Evolutionary conservation across 495 filamentous ascomycete species (phyloP), one percentile per base, ranked within the genome.

Genomic region (Neurospora sp.): DNA sequence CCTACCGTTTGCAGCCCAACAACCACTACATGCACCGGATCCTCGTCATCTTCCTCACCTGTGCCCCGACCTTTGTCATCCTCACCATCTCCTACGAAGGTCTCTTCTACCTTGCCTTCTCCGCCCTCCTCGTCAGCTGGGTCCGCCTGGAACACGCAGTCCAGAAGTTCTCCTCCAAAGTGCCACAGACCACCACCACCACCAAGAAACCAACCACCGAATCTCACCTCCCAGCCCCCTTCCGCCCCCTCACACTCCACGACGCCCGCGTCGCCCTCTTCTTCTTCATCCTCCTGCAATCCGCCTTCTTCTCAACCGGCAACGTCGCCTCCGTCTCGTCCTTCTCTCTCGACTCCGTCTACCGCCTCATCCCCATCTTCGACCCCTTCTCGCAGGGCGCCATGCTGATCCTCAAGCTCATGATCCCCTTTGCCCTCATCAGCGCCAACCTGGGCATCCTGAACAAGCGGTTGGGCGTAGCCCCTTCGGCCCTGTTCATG

Each of bases 41-140:
- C 17, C 85, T 95, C 78, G 87, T 97, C 74, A 87, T 98, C 45
- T 99, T 98, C 85, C 86, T 99, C 53, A 93, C 94, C 14, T 98
- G 97, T 78, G 90, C 94, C 0, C 96, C 96, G 1, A 90, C 90
- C 12, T 99, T 99, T 79, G 92, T 99, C 78, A 92, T 98, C 76
- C 91, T 99, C 73, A 97, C 94, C 35, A 98, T 98, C 80, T 97
- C 94, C 20, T 99, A 97, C 85, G 96, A 99, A 80, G 96, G 96
- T 0, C 85, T 99, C 4, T 99, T 99, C 82, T 98, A 97, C 84
- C 87, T 97, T 74, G 90, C 90, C 22, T 98, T 98, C 82, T 94
- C 89, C 77, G 84, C 91, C 61, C 90, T 91, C 27, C 85, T 99
- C 10, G 85, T 97, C 72, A 91, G 90, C 73, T 99, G 96, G 96